Conservation (phyloP, 2,329 filamentous ascomycete genomes). For the Oidium heveae region DNA sequence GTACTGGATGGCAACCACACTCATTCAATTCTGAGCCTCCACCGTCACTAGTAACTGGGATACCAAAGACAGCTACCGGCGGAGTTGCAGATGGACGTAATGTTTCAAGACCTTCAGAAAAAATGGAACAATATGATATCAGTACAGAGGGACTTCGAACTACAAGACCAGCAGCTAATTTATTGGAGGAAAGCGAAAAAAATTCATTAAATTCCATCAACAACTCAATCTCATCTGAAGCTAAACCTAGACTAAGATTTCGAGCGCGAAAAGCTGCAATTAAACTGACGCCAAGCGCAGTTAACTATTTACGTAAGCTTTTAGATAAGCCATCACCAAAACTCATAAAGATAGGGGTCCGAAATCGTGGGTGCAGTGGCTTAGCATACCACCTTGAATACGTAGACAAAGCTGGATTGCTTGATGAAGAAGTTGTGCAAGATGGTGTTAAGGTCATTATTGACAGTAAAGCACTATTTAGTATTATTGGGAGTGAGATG, state of each 20-base stretch:
- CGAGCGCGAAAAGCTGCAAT: slow-evolving; percentile 77
- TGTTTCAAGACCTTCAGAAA: background rate
- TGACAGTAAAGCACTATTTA: slow-evolving; percentile 90
- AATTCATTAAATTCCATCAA: slow-evolving; percentile 27
- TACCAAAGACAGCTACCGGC: slow-evolving; percentile 29
- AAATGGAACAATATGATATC: slow-evolving; percentile 13
- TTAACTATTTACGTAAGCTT: slow-evolving; percentile 51
- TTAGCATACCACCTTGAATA: slow-evolving; percentile 86
- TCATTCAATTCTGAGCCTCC: slow-evolving; percentile 32
- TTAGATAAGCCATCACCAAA: slow-evolving; percentile 73
- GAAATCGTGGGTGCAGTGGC: slow-evolving; percentile 82
- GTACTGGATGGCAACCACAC: slow-evolving; percentile 28
- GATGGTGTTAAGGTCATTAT: slow-evolving; percentile 90
- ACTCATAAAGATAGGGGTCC: slow-evolving; percentile 81
- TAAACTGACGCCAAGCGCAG: slow-evolving; percentile 55
- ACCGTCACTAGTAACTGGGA: slow-evolving; percentile 26
- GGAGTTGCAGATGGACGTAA: background rate
- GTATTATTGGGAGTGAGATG: slow-evolving; percentile 97
- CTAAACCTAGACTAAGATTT: slow-evolving; percentile 38
- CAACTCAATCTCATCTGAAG: slow-evolving; percentile 14
- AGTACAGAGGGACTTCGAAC: slow-evolving; percentile 4
- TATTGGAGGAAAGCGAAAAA: slow-evolving; percentile 41
- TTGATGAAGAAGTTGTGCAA: slow-evolving; percentile 85
- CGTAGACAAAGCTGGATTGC: slow-evolving; percentile 65
- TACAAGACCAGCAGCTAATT: slow-evolving; percentile 18